phyloP scores from a whole-genome alignment of 2,329 filamentous ascomycete genomes.

The Xylaria sp. region DNA sequence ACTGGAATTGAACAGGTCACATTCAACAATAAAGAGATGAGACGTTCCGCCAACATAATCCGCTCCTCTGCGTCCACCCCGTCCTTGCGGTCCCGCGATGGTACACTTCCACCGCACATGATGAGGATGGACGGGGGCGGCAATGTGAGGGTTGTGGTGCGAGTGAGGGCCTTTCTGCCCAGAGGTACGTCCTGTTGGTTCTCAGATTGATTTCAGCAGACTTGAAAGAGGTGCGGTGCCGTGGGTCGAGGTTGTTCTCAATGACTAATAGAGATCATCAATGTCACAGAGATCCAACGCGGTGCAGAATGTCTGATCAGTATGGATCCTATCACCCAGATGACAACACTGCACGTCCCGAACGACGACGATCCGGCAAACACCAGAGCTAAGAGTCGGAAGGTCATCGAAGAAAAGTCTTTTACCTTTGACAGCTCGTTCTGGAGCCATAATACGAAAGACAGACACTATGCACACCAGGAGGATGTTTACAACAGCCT shows the following conservation, averaged over 20 bases:
- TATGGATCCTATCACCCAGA: constrained; percentile 90
- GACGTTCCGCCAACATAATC: constrained; percentile 41
- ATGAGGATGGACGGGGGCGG: constrained; percentile 72
- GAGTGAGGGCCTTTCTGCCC: constrained; percentile 81
- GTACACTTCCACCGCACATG: constrained; percentile 67
- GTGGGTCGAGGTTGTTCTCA: constrained; percentile 25
- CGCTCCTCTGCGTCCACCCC: constrained; percentile 81
- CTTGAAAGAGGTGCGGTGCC: constrained; percentile 1
- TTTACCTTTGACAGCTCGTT: constrained; percentile 99
- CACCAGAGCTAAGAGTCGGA: constrained; percentile 72
- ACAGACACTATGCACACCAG: constrained; percentile 90
- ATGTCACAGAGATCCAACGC: constrained; percentile 80
- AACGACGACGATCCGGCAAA: constrained; percentile 65
- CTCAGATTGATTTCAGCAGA: neutral
- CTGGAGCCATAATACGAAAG: constrained; percentile 87
- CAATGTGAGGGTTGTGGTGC: constrained; percentile 85
- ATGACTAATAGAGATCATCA: constrained; percentile 18
- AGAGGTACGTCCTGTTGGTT: constrained; percentile 67
- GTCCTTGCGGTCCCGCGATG: constrained; percentile 78
- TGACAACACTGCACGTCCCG: constrained; percentile 82
- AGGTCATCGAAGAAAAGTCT: constrained; percentile 83
- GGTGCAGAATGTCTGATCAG: constrained; percentile 85
- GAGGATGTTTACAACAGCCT: constrained; percentile 94
- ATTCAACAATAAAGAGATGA: constrained; percentile 32
- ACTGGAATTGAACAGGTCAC: constrained; percentile 31